Evolutionary conservation across 352 stramenopile genomes (phyloP).

Genomic region (Phytophthora constricta): DNA sequence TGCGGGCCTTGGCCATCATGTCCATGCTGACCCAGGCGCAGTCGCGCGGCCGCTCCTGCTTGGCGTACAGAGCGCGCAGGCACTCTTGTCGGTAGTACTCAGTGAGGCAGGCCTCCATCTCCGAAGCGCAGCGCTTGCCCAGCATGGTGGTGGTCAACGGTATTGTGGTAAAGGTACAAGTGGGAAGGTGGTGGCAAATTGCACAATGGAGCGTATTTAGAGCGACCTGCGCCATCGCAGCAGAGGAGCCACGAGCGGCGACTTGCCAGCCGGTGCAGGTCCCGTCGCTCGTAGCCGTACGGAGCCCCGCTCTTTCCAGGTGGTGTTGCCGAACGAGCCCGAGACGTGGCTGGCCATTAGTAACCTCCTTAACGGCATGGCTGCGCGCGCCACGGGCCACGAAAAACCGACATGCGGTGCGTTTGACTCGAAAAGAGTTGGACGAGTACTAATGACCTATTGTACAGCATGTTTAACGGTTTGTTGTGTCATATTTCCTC

Average conservation of each 20-base stretch:
- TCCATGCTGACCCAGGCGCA: conserved; percentile 57
- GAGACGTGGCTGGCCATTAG: conserved; percentile 25
- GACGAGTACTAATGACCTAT: not conserved
- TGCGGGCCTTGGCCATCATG: conserved; percentile 52
- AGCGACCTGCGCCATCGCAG: conserved; percentile 12
- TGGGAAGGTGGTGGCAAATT: conserved; percentile 49
- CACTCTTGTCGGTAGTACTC: conserved; percentile 88
- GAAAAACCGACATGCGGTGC: not conserved
- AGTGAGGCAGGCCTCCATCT: conserved; percentile 79
- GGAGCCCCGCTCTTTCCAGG: no score
- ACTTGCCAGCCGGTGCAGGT: conserved; percentile 35
- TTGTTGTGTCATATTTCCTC: not conserved
- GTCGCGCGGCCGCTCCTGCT: conserved; percentile 51
- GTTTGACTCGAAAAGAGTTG: conserved; percentile 10
- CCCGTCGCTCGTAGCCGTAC: conserved; percentile 46
- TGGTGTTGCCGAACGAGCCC: conserved; percentile 49
- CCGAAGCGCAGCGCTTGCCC: conserved; percentile 71
- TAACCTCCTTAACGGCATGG: conserved; percentile 1
- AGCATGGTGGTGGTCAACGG: conserved; percentile 45
- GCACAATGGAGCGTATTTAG: conserved; percentile 40
- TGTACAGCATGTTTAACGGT: not conserved
- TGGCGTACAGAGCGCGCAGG: conserved; percentile 76
- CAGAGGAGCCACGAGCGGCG: conserved; percentile 14
- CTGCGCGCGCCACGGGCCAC: not conserved
- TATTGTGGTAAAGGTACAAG: conserved; percentile 20